phyloP scores from a whole-genome alignment of 345 rosid genomes.

The Conringia planisiliqua region DNA sequence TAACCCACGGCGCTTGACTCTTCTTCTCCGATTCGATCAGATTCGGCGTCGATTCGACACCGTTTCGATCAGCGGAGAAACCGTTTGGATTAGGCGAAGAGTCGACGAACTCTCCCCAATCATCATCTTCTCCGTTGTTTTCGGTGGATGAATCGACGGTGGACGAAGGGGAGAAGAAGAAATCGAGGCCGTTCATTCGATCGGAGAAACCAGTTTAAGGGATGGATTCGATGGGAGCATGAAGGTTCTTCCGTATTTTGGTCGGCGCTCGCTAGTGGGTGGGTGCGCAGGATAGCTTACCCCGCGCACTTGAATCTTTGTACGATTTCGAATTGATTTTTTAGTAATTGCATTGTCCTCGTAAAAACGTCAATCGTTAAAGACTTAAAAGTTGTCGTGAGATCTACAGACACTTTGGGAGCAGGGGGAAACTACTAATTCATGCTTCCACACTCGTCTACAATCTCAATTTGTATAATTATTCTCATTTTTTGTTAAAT shows the following conservation, averaged over 20 bases:
- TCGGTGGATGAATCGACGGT: not conserved
- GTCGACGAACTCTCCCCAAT: conserved; percentile 78
- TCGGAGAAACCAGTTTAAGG: conserved; percentile 14
- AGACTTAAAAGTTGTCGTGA: not conserved
- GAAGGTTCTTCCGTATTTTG: conserved; percentile 39
- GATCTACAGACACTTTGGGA: no score
- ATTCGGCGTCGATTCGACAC: conserved; percentile 29
- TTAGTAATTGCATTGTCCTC: not conserved
- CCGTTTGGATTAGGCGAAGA: conserved; percentile 24
- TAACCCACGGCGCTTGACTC: conserved; percentile 35
- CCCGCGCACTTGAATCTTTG: conserved; percentile 31
- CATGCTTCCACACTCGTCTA: no score
- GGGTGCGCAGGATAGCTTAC: conserved; percentile 35
- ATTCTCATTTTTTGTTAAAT: no score
- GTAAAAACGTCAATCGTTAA: not conserved
- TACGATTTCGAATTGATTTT: not conserved
- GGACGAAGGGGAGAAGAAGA: conserved; percentile 26
- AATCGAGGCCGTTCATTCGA: conserved; percentile 40
- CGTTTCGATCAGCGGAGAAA: conserved; percentile 19
- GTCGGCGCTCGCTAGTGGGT: conserved; percentile 26
- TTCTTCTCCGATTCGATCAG: conserved; percentile 31
- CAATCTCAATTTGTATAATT: no score
- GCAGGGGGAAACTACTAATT: no score
- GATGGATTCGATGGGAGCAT: conserved; percentile 29
- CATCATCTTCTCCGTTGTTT: conserved; percentile 44